phyloP scores from a whole-genome alignment of 192 early-diverging fungal species.

The Linnemannia schmuckeri region DNA sequence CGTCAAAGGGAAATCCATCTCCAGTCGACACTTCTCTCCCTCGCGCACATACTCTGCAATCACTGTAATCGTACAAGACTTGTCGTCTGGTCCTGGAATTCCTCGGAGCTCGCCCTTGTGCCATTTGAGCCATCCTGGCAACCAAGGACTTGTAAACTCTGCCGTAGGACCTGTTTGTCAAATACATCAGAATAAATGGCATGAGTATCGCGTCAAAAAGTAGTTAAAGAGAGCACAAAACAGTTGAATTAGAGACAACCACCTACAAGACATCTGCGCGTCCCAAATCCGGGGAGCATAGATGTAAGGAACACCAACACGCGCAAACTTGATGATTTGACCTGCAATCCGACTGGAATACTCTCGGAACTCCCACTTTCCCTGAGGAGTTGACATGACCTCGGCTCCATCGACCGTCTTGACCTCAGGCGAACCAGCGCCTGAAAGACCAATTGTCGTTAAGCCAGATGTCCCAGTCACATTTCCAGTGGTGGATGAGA shows the following conservation, averaged over 20 bases:
- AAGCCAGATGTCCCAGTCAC: conserved; percentile 7
- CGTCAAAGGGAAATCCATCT: conserved; percentile 53
- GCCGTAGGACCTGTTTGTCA: conserved; percentile 66
- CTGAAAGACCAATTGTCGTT: not conserved
- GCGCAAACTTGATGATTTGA: conserved; percentile 72
- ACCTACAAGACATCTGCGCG: conserved; percentile 74
- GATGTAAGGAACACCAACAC: conserved; percentile 71
- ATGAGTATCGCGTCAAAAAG: not conserved
- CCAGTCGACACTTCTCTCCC: conserved; percentile 54
- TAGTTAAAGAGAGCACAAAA: not conserved
- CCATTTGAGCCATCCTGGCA: conserved; percentile 82
- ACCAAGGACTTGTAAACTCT: conserved; percentile 75
- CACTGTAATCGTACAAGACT: conserved; percentile 72
- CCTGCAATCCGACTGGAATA: conserved; percentile 77
- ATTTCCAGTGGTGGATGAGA: not conserved
- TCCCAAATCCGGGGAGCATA: conserved; percentile 82
- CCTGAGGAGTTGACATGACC: not conserved
- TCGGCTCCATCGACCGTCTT: not conserved
- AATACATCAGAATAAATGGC: not conserved
- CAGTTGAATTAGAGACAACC: not conserved
- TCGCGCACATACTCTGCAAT: conserved; percentile 78
- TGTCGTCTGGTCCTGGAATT: conserved; percentile 68
- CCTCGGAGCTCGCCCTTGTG: conserved; percentile 77
- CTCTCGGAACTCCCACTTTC: conserved; percentile 80
- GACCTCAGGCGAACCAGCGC: not conserved